A percentile compares a stretch with the other conserved stretches of the same genome.
Conservation (phyloP, 805 yeast genomes). For the Helenozyma baotianmanensis region DNA sequence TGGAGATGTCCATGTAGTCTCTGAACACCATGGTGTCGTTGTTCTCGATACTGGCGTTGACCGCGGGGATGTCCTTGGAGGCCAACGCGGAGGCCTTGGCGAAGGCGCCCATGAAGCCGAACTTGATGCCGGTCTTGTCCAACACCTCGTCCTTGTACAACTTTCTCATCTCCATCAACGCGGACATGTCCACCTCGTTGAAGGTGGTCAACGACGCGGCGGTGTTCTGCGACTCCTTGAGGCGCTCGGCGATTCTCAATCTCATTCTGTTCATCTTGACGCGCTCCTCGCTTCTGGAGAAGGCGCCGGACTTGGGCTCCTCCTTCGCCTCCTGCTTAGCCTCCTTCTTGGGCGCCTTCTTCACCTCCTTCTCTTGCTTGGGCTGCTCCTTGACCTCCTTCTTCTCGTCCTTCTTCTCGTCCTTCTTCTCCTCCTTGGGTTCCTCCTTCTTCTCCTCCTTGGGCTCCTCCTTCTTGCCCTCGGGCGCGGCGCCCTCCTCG, state of each 20-base stretch:
- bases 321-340: conserved; percentile 7
- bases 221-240: conserved; percentile 98
- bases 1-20: conserved; percentile 91
- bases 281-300: conserved; percentile 79
- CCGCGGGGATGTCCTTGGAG: conserved; percentile 90
- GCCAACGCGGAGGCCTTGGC: conserved; percentile 91
- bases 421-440: conserved; percentile 11
- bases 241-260: conserved; percentile 96
- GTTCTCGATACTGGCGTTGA: conserved; percentile 89
- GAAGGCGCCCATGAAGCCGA: conserved; percentile 99
- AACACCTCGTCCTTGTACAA: conserved; percentile 94
- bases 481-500: conserved; percentile 53
- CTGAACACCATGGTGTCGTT: conserved; percentile 92
- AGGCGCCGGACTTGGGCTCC: conserved; percentile 22
- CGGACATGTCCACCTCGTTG: conserved; percentile 96
- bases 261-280: conserved; percentile 99
- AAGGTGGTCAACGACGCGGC: conserved; percentile 97
- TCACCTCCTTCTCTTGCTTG: conserved; percentile 28
- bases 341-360: conserved; percentile 23
- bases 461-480: conserved; percentile 19
- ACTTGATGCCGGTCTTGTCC: conserved; percentile 88
- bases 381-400: conserved; percentile 25
- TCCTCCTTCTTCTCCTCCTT: conserved; percentile 15
- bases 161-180: conserved; percentile 89
- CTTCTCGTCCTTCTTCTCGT: conserved; percentile 23